Evolutionary conservation across 2,329 filamentous ascomycete species (phyloP).

Genomic region (Gaeumannomyces tritici): DNA sequence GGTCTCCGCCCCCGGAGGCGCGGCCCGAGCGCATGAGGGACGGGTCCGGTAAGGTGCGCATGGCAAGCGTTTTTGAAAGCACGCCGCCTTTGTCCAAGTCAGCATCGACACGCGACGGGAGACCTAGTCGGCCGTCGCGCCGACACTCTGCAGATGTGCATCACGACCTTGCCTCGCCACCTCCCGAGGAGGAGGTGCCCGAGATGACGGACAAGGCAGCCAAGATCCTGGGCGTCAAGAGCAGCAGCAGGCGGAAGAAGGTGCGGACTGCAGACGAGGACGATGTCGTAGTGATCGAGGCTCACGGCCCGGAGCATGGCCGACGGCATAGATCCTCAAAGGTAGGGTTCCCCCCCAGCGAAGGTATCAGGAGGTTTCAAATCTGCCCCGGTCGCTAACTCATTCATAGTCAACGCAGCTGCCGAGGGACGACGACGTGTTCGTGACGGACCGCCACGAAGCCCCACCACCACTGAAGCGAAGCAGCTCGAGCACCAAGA

Average conservation of each 20-base stretch:
- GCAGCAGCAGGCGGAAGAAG: constrained; percentile 34
- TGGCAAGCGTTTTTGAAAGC: constrained; percentile 58
- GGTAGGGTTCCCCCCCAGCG: constrained; percentile 19
- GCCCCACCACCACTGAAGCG: constrained; percentile 43
- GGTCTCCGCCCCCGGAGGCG: constrained; percentile 38
- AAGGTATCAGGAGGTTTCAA: neutral
- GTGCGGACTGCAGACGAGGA: constrained; percentile 28
- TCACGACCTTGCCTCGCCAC: constrained; percentile 59
- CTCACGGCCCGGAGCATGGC: constrained; percentile 30
- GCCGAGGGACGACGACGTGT: constrained; percentile 45
- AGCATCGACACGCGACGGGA: constrained; percentile 58
- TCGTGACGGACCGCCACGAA: constrained; percentile 44
- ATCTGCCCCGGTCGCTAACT: neutral
- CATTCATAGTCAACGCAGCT: neutral
- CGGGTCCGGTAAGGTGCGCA: constrained; percentile 39
- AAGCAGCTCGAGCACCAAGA: constrained; percentile 53
- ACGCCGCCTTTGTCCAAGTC: constrained; percentile 58
- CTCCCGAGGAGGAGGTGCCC: constrained; percentile 56
- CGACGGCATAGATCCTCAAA: constrained; percentile 29
- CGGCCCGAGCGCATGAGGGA: constrained; percentile 39
- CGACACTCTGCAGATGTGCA: constrained; percentile 59
- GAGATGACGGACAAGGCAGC: constrained; percentile 68
- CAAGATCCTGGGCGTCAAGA: constrained; percentile 57
- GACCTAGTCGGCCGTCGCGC: constrained; percentile 50
- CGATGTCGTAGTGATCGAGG: constrained; percentile 37